These are phyloP conservation scores for Dioscorea cayenensis DNA, from an alignment of 116 monocot species.

Conservation along the genomic window DNA sequence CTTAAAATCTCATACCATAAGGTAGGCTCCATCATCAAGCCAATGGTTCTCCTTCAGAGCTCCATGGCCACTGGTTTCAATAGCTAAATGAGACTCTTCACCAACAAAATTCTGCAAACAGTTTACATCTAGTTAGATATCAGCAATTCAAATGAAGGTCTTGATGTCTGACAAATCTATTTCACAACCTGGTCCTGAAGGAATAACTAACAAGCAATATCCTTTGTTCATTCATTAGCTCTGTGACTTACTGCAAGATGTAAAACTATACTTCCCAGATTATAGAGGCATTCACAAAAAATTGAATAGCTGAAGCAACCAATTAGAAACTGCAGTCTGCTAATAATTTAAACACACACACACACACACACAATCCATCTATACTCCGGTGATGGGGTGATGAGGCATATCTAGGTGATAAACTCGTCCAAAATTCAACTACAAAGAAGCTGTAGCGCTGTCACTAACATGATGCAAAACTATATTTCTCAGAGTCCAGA, in stretches of 20 bases:
- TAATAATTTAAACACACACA: no score
- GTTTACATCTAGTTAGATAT: constrained; percentile 3
- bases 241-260: not conserved
- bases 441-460: not conserved
- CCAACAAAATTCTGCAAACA: constrained; percentile 76
- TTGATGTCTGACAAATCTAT: not conserved
- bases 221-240: not conserved
- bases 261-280: not conserved
- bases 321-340: no score
- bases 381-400: no score
- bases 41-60: constrained; percentile 94
- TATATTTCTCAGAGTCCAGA: no score
- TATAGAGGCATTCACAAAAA: no score
- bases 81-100: constrained; percentile 88
- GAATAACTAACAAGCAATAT: not conserved
- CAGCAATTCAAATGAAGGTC: not conserved
- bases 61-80: constrained; percentile 99
- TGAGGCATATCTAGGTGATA: no score
- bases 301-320: no score
- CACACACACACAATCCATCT: no score
- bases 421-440: no score
- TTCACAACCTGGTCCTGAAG: no score
- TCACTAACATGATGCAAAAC: not conserved
- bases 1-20: constrained; percentile 49
- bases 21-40: constrained; percentile 99